phyloP scores from a whole-genome alignment of 108 stramenopile genomes.

The Discostella stelligeroides region DNA sequence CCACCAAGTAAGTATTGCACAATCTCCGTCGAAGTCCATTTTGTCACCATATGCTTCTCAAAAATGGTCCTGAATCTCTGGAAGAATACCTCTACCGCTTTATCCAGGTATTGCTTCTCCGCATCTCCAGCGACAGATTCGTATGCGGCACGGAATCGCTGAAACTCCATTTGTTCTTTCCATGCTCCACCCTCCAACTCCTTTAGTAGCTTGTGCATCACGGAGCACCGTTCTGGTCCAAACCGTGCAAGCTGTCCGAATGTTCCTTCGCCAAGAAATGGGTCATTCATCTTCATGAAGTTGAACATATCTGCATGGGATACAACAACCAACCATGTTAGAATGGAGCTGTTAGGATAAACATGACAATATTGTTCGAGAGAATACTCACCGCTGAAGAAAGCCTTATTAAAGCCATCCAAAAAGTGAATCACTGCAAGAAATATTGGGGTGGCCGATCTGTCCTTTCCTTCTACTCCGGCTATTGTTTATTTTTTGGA shows the following conservation, averaged over 20 bases:
- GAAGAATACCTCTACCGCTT: background rate
- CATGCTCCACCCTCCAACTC: conserved; percentile 3
- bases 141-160: background rate
- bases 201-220: background rate
- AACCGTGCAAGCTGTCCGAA: background rate
- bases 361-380: too few species aligned
- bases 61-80: background rate
- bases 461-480: too few species aligned
- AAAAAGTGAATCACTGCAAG: too few species aligned
- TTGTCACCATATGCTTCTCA: background rate
- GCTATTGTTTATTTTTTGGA: too few species aligned
- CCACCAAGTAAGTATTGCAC: background rate
- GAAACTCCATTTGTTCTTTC: background rate
- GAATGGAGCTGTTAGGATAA: too few species aligned
- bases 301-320: background rate
- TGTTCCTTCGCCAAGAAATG: background rate
- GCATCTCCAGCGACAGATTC: background rate
- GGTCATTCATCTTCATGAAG: background rate
- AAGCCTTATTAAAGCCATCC: too few species aligned
- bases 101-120: background rate
- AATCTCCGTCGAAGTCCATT: background rate
- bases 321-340: too few species aligned
- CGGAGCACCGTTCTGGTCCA: background rate
- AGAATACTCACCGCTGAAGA: too few species aligned
- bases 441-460: too few species aligned